These are phyloP conservation scores for Melanogaster broomeanus DNA, from an alignment of 768 basidiomycete genomes.

Conservation along the genomic window DNA sequence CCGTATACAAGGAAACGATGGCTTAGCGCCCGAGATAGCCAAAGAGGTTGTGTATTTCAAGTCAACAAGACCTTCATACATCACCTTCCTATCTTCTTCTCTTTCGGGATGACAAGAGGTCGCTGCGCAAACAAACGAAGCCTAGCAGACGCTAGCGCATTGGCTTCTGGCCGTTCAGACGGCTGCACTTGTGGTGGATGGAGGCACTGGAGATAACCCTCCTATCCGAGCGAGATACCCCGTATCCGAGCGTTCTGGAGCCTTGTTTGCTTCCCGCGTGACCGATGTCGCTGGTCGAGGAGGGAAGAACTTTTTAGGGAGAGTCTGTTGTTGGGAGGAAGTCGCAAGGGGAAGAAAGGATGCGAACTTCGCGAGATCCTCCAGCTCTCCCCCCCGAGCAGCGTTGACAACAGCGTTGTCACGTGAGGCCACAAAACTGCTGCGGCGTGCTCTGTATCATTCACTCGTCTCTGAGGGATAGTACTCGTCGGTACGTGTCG, in stretches of 20 bases:
- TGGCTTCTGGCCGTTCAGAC: not conserved
- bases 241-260: not conserved
- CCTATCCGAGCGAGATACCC: too few species aligned
- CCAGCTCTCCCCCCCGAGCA: not conserved
- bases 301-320: not conserved
- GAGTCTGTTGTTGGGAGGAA: not conserved
- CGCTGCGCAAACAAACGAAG: not conserved
- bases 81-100: not conserved
- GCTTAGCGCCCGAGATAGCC: not conserved
- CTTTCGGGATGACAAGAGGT: not conserved
- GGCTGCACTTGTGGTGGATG: not conserved
- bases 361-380: not conserved
- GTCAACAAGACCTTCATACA: not conserved
- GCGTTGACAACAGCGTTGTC: not conserved
- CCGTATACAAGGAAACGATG: not conserved
- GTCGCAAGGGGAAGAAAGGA: not conserved
- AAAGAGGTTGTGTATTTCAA: not conserved
- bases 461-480: too few species aligned
- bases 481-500: too few species aligned
- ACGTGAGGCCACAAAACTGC: not conserved
- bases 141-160: not conserved
- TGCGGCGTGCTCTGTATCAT: not conserved
- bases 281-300: not conserved
- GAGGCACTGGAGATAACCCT: too few species aligned
- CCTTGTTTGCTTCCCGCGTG: not conserved